Conservation (phyloP, 163 green algal species). For the Prototheca wickerhamii region DNA sequence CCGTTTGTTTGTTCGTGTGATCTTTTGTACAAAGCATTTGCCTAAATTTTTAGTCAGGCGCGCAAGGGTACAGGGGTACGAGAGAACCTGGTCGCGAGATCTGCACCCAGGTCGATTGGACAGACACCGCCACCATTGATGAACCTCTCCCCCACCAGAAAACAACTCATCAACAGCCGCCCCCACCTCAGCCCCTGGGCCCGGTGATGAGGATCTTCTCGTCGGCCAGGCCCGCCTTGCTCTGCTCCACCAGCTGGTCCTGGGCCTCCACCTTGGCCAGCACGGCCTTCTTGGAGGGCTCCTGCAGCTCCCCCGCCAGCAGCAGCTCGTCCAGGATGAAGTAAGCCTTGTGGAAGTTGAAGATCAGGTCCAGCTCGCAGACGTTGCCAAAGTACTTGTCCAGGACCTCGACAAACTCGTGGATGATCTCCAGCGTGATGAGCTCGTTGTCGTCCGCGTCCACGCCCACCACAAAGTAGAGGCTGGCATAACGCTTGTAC, state of each 20-base stretch:
- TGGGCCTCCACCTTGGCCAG: slow-evolving; percentile 65
- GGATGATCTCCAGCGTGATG: slow-evolving; percentile 87
- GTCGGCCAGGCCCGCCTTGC: slow-evolving; percentile 35
- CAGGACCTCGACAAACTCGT: slow-evolving; percentile 91
- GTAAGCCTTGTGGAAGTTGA: slow-evolving; percentile 99
- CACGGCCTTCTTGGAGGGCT: slow-evolving; percentile 81
- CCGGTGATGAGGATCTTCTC: slow-evolving; percentile 8
- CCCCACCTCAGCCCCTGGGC: slow-evolving; percentile 6
- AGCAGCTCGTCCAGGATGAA: slow-evolving; percentile 98
- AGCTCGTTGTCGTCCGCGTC: slow-evolving; percentile 96
- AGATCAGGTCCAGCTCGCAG: slow-evolving; percentile 98
- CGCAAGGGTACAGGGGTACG: too few relatives aligned
- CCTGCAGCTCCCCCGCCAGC: slow-evolving; percentile 88
- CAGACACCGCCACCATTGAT: too few relatives aligned
- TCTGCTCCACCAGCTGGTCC: slow-evolving; percentile 70
- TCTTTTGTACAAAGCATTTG: too few relatives aligned
- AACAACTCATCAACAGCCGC: neutral
- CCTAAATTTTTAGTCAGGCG: too few relatives aligned
- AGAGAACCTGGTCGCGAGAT: too few relatives aligned
- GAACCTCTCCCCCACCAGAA: neutral
- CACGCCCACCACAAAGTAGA: slow-evolving; percentile 92
- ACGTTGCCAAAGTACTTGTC: slow-evolving; percentile 98
- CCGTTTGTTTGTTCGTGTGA: too few relatives aligned
- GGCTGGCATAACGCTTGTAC: slow-evolving; percentile 90
- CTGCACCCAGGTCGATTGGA: too few relatives aligned